Conservation (phyloP, 1,284 basidiomycete genomes). For the Pascua sp. region DNA sequence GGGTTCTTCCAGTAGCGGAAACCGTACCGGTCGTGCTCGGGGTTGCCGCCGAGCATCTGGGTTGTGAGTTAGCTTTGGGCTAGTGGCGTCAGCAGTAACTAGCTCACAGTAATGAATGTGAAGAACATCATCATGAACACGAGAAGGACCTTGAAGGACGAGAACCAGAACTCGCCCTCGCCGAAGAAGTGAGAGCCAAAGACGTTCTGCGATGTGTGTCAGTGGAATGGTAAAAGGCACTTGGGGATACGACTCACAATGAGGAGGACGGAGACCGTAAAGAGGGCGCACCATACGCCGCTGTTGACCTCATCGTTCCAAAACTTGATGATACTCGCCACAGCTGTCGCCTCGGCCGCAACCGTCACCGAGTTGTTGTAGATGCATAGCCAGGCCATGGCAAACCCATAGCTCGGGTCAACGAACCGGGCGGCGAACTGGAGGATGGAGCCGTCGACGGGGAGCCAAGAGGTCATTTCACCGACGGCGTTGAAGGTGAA, state of each 20-base stretch:
- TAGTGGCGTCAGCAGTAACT: too few species aligned
- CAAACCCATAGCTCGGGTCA: slow-evolving; percentile 12
- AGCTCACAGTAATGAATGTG: slow-evolving; percentile 2
- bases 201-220: slow-evolving; percentile 7
- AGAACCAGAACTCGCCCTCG: slow-evolving; percentile 20
- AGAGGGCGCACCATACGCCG: slow-evolving; percentile 8
- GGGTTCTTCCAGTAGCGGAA: slow-evolving; percentile 62
- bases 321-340: slow-evolving; percentile 10
- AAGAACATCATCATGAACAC: slow-evolving; percentile 8
- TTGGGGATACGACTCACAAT: not conserved
- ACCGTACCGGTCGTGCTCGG: slow-evolving; percentile 34
- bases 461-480: slow-evolving; percentile 20
- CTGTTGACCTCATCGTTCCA: slow-evolving; percentile 12
- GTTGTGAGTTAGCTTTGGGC: too few species aligned
- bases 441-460: slow-evolving; percentile 17
- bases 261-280: slow-evolving; percentile 3
- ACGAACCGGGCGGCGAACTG: slow-evolving; percentile 17
- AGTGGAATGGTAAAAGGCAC: not conserved
- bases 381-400: slow-evolving; percentile 15
- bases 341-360: slow-evolving; percentile 9
- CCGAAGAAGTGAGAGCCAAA: slow-evolving; percentile 14
- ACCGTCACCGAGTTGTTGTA: slow-evolving; percentile 14
- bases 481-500: slow-evolving; percentile 21
- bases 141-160: slow-evolving; percentile 17
- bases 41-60: slow-evolving; percentile 30